Evolutionary conservation across 257 asterid species (phyloP).

Genomic region (Petunia secreta): DNA sequence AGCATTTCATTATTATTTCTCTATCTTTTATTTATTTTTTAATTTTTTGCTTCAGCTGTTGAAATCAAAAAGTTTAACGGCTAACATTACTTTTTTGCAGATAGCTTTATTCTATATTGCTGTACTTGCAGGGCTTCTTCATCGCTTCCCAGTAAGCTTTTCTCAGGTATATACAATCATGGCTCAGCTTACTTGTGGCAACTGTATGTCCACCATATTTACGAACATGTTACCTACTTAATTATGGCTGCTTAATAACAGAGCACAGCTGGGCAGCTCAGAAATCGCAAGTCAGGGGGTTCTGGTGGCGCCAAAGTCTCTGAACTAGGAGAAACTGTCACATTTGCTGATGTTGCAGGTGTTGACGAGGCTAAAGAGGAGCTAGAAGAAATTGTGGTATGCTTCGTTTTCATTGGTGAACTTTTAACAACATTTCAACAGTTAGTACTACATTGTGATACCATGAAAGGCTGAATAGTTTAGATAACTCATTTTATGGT

Average conservation of each 20-base stretch:
- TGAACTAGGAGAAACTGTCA: conserved; percentile 82
- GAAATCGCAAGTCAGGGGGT: conserved; percentile 83
- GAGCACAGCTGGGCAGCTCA: conserved; percentile 87
- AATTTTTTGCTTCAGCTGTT: not conserved
- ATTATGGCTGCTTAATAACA: conserved; percentile 35
- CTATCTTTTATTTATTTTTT: not conserved
- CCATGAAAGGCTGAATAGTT: not conserved
- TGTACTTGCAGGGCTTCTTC: conserved; percentile 93
- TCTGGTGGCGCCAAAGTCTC: conserved; percentile 73
- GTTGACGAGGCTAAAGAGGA: conserved; percentile 99
- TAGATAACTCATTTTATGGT: conserved; percentile 9
- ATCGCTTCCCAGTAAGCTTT: conserved; percentile 88
- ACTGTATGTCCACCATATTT: not conserved
- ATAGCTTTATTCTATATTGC: conserved; percentile 88
- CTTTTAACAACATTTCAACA: not conserved
- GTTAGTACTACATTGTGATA: conserved; percentile 19
- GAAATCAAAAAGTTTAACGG: not conserved
- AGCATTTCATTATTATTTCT: not conserved
- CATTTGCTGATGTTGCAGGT: conserved; percentile 98
- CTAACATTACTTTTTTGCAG: conserved; percentile 49
- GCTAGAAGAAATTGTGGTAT: conserved; percentile 97
- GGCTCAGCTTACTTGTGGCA: not conserved
- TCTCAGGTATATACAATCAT: conserved; percentile 65
- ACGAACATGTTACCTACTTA: conserved; percentile 19
- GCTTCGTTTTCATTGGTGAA: conserved; percentile 28